Base-by-base conservation (phyloP, 140 eudicot species). In the Anethum foeniculum region DNA sequence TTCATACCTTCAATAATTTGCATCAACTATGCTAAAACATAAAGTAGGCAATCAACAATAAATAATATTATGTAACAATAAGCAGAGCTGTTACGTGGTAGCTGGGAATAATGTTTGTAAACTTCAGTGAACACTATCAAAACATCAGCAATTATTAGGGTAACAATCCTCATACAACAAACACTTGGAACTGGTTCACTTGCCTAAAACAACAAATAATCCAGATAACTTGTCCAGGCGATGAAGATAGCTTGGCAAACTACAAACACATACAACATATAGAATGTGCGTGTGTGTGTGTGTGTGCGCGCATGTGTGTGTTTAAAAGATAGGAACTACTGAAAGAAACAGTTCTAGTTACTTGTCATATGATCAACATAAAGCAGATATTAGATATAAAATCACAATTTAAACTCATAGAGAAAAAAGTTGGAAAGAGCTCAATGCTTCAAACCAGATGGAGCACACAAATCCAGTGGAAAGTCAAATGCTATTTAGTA, bases 141-240 rank as follows among this genome's bases (percentile, higher is more conserved):
- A 10, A 25, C 71, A 25, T 62, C 14, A 15, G 74, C 43, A 32
- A 68, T 32, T 30, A 32, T 68, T 15, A 30, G 74, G 74, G n/a
- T 30, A 32, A 68, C 74, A 68, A 27, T 80, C 71, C 77, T 14
- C 56, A 76, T 34, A 71, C 65, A 78, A 68, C 76, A 64, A 19
- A 41, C 43, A 80, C 54, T 18, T 51, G 62, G 36, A 28, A 54
- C 43, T 76, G 73, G 49, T 10, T 54, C 64, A 1, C 51, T 81
- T 41, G 80, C 74, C 73, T 41, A 27, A 49, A 75, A 39, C 60
- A 81, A 44, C 62, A 77, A 56, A 73, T 60, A 23, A 81, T 54
- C 74, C 46, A 74, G 68, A 79, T 47, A 75, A 25, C 39, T 38
- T 25, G 6, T 44, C 56, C 77, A 43, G 46, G 27, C 52, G 6